Base-by-base conservation (phyloP, 179 eudicot genomes). In the Carnegiea gigantea region DNA sequence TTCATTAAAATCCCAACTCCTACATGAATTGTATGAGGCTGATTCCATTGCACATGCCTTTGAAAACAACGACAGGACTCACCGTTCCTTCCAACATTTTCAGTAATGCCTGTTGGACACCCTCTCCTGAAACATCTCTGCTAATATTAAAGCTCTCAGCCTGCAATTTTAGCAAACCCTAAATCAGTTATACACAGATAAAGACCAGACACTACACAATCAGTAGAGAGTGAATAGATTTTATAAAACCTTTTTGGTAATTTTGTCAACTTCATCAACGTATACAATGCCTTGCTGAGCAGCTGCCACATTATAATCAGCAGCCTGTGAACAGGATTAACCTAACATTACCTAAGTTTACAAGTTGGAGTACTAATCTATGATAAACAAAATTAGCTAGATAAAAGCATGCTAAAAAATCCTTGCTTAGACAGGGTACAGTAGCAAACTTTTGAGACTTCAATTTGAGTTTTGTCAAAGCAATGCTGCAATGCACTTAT, bases 271-370 rank as follows among this genome's bases (percentile, higher is more conserved):
- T 94, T 96, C 99, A 85, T 96, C 99, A 73, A 96, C 93, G 84
- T 96, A 96, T 77, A 96, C 98, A 72, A 96, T 96, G 86, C 99
- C 99, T 86, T 96, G 99, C 86, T 96, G 99, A 51, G 99, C 99
- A 85, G 98, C 98, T 74, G 91, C 91, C 80, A 96, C 98, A 86
- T 95, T 95, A 79, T 92, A 96, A 83, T 96, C 98, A 51, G 99
- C 98, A 84, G 90, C 97, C 99, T 96, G 89, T 73, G 70, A 78
- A 59, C 26, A 80, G 23, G 73, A 77, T 7, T 75, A 70, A 40
- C 54, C 57, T 17, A 30, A 75, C 36, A 38, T 15, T 24, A 79
- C 26, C 48, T 48, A 33, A 14, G 48, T 23, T 71, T 43, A 33
- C 51, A 59, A 40, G 59, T 26, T 15, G 57, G 60, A 40, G 5